Evolutionary conservation across 2,329 filamentous ascomycete genomes (phyloP).

Genomic region (Bipolaris sorokiniana): DNA sequence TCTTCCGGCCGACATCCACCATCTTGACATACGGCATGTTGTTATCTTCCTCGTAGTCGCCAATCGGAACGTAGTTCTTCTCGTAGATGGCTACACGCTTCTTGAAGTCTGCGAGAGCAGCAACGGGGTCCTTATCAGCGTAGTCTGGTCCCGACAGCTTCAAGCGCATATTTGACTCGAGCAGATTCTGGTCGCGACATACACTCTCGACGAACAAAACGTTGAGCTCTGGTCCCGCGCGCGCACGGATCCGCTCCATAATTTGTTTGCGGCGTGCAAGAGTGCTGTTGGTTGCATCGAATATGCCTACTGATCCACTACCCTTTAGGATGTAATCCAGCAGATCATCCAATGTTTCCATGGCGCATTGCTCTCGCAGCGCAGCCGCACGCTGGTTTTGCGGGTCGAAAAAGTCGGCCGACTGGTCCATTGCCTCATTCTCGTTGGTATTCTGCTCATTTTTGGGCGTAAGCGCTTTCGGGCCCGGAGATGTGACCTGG

Average conservation of each 20-base stretch:
- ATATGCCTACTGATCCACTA: constrained; percentile 88
- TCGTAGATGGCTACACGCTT: constrained; percentile 91
- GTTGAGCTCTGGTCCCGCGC: constrained; percentile 83
- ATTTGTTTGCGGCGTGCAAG: constrained; percentile 81
- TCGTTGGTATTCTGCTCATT: constrained; percentile 36
- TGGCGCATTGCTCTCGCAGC: constrained; percentile 86
- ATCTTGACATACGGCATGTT: constrained; percentile 96
- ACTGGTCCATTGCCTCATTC: constrained; percentile 76
- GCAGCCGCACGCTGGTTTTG: constrained; percentile 81
- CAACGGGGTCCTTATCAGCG: constrained; percentile 85
- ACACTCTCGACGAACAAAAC: constrained; percentile 96
- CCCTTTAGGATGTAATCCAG: constrained; percentile 84
- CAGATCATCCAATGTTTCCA: constrained; percentile 90
- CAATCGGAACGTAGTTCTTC: constrained; percentile 89
- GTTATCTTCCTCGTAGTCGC: constrained; percentile 86
- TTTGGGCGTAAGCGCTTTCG: constrained; percentile 30
- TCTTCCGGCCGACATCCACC: constrained; percentile 95
- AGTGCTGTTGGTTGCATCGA: constrained; percentile 98
- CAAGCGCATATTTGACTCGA: constrained; percentile 96
- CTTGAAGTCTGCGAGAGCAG: constrained; percentile 89
- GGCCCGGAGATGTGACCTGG: constrained; percentile 45
- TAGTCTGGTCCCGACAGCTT: constrained; percentile 97
- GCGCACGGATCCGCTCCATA: constrained; percentile 79
- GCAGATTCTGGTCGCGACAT: constrained; percentile 79
- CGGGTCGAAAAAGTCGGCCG: constrained; percentile 92